phyloP scores from a whole-genome alignment of 805 yeast genomes.

The Clavispora phyllophila region DNA sequence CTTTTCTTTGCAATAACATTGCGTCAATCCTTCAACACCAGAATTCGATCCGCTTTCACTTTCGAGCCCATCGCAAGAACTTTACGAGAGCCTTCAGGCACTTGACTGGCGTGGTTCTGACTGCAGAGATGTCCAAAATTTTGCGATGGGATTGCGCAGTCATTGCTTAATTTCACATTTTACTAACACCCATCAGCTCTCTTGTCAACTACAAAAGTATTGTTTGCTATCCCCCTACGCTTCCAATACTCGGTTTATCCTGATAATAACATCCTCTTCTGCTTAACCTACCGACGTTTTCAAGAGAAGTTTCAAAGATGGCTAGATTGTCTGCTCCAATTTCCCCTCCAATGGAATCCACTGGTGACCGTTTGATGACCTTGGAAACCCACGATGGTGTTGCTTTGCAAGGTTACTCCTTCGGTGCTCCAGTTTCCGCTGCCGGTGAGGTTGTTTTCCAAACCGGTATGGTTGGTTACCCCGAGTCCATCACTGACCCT shows the following conservation, averaged over 20 bases:
- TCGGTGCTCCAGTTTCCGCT: slow-evolving; percentile 83
- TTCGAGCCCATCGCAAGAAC: no score
- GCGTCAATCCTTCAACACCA: not conserved
- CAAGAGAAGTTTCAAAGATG: slow-evolving; percentile 11
- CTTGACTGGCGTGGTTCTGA: no score
- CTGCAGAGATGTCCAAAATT: not conserved
- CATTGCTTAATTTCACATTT: not conserved
- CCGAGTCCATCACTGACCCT: slow-evolving; percentile 96
- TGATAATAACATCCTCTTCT: not conserved
- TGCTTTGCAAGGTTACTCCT: slow-evolving; percentile 89
- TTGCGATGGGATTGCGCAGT: not conserved
- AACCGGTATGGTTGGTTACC: slow-evolving; percentile 99
- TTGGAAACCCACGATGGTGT: slow-evolving; percentile 85
- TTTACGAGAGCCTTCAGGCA: no score
- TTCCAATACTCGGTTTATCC: not conserved
- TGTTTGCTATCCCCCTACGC: not conserved
- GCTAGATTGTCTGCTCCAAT: slow-evolving; percentile 70
- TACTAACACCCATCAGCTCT: not conserved
- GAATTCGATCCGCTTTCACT: no score
- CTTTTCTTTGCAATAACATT: not conserved
- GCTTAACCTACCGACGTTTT: not conserved
- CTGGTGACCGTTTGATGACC: slow-evolving; percentile 78
- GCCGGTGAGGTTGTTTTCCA: slow-evolving; percentile 99
- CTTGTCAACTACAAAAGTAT: slow-evolving; percentile 1
- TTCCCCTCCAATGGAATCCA: slow-evolving; percentile 82